A percentile compares a stretch with the other conserved stretches of the same genome.
These are phyloP conservation scores for Conticribra guillardii DNA, from an alignment of 108 stramenopile genomes.

Conservation along the genomic window DNA sequence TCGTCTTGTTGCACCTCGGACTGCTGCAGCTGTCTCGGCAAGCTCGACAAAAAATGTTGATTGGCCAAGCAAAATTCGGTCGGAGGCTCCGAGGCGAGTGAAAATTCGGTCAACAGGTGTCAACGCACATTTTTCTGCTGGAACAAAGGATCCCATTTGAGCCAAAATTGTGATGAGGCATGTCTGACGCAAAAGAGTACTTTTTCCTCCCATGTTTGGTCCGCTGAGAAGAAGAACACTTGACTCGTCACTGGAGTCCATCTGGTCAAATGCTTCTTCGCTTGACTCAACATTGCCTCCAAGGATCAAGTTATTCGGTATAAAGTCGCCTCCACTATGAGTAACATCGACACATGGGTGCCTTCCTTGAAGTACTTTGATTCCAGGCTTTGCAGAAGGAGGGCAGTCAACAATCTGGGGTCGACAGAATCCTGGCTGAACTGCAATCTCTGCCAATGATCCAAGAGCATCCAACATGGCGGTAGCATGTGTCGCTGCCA, in stretches of 20 bases:
- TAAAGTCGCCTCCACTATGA: constrained; percentile 80
- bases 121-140: constrained; percentile 86
- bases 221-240: constrained; percentile 91
- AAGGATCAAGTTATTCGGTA: constrained; percentile 93
- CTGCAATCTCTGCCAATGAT: constrained; percentile 85
- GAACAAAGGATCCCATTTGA: constrained; percentile 98
- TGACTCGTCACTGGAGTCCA: constrained; percentile 33
- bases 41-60: constrained; percentile 99
- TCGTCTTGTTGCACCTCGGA: constrained; percentile 91
- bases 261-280: constrained; percentile 2
- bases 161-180: constrained; percentile 96
- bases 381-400: constrained; percentile 50
- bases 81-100: constrained; percentile 98
- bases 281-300: constrained; percentile 51
- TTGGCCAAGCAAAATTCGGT: constrained; percentile 97
- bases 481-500: constrained; percentile 82
- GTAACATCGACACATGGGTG: constrained; percentile 95
- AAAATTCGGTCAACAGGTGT: constrained; percentile 99
- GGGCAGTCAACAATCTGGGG: constrained; percentile 78
- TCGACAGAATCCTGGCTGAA: constrained; percentile 77
- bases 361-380: constrained; percentile 86
- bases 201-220: constrained; percentile 99
- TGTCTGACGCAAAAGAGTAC: constrained; percentile 96
- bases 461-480: constrained; percentile 95
- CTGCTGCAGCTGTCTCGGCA: constrained; percentile 97